Evolutionary conservation across 768 basidiomycete genomes (phyloP).

Genomic region (Naematelia encephala): DNA sequence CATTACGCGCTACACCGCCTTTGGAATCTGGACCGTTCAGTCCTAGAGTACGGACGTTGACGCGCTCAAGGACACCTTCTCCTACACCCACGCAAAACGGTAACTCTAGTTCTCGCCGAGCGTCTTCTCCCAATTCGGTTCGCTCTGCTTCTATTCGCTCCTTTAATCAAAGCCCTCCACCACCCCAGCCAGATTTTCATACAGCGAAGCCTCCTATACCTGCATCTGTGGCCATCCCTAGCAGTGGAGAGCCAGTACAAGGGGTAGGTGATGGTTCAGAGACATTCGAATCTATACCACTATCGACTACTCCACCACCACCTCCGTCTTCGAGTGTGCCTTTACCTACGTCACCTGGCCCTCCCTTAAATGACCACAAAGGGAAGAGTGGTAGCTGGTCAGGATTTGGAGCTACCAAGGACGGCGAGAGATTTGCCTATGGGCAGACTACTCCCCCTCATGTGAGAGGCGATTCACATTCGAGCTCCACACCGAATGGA

Average conservation of each 20-base stretch:
- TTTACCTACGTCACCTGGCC: slow-evolving; percentile 12
- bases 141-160: not conserved
- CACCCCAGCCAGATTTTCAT: not conserved
- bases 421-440: not conserved
- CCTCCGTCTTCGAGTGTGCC: slow-evolving; percentile 9
- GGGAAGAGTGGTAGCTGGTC: slow-evolving; percentile 10
- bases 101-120: too few relatives aligned
- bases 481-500: not conserved
- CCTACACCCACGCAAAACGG: not conserved
- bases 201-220: not conserved
- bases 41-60: slow-evolving; percentile 3
- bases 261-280: not conserved
- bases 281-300: slow-evolving; percentile 22
- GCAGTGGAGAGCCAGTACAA: not conserved
- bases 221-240: not conserved
- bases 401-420: slow-evolving; percentile 10
- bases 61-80: not conserved
- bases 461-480: not conserved
- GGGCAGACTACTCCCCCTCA: not conserved
- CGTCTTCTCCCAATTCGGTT: too few relatives aligned
- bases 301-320: slow-evolving; percentile 19
- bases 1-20: not conserved
- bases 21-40: not conserved
- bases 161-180: not conserved
- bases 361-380: slow-evolving; percentile 1